A percentile compares a stretch with the other conserved stretches of the same genome.
phyloP scores from a whole-genome alignment of 352 stramenopile genomes.

The Globisporangium iwayamae region DNA sequence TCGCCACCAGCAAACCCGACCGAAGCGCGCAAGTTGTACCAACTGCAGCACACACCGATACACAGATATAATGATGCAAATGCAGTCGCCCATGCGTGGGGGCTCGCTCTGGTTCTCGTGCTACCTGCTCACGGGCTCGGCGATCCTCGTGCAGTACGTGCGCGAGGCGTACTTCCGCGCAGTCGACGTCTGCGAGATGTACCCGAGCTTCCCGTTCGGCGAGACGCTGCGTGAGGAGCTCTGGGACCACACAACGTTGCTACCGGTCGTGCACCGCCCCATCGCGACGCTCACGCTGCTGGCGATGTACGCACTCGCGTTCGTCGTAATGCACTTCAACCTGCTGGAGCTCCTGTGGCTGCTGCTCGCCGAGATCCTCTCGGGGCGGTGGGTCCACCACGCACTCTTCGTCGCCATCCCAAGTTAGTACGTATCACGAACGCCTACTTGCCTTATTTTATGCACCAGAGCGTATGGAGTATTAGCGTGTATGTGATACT shows the following conservation, averaged over 20 bases:
- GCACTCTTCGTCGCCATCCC: constrained; percentile 48
- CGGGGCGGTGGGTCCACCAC: constrained; percentile 55
- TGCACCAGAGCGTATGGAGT: not conserved
- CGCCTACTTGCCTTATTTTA: not conserved
- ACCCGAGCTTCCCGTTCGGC: constrained; percentile 57
- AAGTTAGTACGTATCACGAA: constrained; percentile 36
- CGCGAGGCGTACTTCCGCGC: constrained; percentile 45
- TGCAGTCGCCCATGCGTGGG: not conserved
- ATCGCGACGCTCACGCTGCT: constrained; percentile 48
- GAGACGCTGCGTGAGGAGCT: constrained; percentile 63
- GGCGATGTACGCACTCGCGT: constrained; percentile 24
- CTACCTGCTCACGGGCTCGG: constrained; percentile 36
- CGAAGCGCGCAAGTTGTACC: not conserved
- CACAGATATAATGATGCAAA: not conserved
- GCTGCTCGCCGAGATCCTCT: constrained; percentile 41
- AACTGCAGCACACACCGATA: not conserved
- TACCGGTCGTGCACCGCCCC: constrained; percentile 38
- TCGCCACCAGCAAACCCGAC: not conserved
- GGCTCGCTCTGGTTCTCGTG: constrained; percentile 36
- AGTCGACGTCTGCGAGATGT: constrained; percentile 45
- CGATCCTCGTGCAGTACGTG: constrained; percentile 41
- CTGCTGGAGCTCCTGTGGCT: constrained; percentile 47
- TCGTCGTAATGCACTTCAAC: constrained; percentile 29
- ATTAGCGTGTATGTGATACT: not conserved
- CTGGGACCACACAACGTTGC: constrained; percentile 42